Evolutionary conservation across 768 basidiomycete species (phyloP).

Genomic region (Macrocybe gigantea): DNA sequence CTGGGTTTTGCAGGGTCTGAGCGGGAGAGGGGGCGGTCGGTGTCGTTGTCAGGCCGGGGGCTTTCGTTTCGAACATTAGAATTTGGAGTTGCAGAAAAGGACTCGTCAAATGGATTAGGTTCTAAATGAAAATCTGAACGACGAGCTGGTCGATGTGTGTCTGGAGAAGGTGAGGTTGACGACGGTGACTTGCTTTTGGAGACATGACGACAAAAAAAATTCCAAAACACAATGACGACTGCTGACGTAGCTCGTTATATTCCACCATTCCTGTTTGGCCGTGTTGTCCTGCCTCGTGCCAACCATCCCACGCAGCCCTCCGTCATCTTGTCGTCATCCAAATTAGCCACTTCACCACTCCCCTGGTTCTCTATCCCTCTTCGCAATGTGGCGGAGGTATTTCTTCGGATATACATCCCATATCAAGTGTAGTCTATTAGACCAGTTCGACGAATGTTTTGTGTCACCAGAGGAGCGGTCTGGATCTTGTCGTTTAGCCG

Average conservation of each 20-base stretch:
- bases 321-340: conserved; percentile 18
- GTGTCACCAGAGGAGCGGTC: too few species aligned
- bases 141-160: conserved; percentile 39
- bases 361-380: too few species aligned
- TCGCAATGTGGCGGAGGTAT: too few species aligned
- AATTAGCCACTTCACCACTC: not conserved
- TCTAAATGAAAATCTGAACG: conserved; percentile 61
- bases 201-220: conserved; percentile 28
- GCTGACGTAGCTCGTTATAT: conserved; percentile 48
- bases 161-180: conserved; percentile 21
- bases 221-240: conserved; percentile 39
- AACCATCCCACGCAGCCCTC: not conserved
- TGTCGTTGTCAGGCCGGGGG: conserved; percentile 20
- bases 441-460: too few species aligned
- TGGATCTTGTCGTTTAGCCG: too few species aligned
- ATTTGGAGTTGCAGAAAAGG: conserved; percentile 57
- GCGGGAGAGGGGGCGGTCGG: conserved; percentile 17
- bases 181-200: conserved; percentile 31
- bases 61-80: conserved; percentile 25
- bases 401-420: too few species aligned
- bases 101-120: conserved; percentile 93
- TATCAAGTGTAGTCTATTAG: too few species aligned
- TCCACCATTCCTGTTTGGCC: conserved; percentile 30
- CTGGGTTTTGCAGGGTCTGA: conserved; percentile 28
- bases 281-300: conserved; percentile 14